A percentile compares a stretch with the other conserved stretches of the same genome.
phyloP scores from a whole-genome alignment of 2,329 filamentous ascomycete species.

The Ceratocystis harringtonii region DNA sequence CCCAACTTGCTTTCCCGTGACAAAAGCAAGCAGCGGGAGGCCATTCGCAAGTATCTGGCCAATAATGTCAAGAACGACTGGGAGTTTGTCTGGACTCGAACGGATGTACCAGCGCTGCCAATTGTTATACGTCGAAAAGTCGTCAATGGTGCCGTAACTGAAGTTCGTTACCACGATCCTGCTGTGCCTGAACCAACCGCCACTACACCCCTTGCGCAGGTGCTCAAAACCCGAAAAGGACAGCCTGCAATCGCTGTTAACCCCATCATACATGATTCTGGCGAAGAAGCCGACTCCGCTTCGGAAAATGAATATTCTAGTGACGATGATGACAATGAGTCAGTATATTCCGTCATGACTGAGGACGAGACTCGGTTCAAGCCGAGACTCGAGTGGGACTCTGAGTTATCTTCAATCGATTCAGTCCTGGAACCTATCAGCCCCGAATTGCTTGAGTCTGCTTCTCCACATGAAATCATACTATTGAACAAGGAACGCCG shows the following conservation, averaged over 20 bases:
- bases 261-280: neutral
- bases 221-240: slow-evolving; percentile 1
- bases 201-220: slow-evolving; percentile 9
- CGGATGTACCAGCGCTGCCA: slow-evolving; percentile 17
- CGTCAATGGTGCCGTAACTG: slow-evolving; percentile 5
- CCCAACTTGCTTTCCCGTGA: slow-evolving; percentile 47
- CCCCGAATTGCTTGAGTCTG: neutral
- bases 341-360: slow-evolving; percentile 42
- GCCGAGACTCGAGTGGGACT: slow-evolving; percentile 40
- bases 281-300: slow-evolving; percentile 8
- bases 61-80: slow-evolving; percentile 44
- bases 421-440: neutral
- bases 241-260: neutral
- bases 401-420: slow-evolving; percentile 21
- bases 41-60: slow-evolving; percentile 40
- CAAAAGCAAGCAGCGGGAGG: slow-evolving; percentile 47
- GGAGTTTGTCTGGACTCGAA: slow-evolving; percentile 43
- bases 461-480: neutral
- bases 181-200: neutral
- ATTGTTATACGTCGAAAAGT: slow-evolving; percentile 11
- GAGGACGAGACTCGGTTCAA: slow-evolving; percentile 38
- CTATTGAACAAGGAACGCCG: slow-evolving; percentile 32
- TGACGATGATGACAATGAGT: slow-evolving; percentile 32
- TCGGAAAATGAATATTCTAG: slow-evolving; percentile 6
- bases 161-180: slow-evolving; percentile 16